phyloP scores from a whole-genome alignment of 345 rosid genomes.

The Hibiscus syriacus region DNA sequence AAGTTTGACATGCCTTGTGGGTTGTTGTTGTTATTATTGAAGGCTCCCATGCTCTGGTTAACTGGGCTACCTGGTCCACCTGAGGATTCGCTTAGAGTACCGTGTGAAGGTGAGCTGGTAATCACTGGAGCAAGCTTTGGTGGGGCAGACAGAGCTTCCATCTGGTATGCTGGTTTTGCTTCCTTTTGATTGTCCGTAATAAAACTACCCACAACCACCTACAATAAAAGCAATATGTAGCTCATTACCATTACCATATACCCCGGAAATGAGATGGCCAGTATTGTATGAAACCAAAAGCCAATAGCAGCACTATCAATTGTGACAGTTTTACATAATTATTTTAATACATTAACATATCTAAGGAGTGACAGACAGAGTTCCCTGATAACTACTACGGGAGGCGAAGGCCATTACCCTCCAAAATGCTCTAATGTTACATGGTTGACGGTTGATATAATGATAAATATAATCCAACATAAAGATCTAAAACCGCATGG shows the following conservation, averaged over 20 bases:
- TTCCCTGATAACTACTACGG: not conserved
- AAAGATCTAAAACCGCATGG: not conserved
- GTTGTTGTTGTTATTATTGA: slow-evolving; percentile 25
- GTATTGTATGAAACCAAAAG: not conserved
- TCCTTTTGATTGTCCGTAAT: slow-evolving; percentile 43
- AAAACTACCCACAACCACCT: slow-evolving; percentile 71
- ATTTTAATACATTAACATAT: not conserved
- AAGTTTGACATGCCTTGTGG: slow-evolving; percentile 34
- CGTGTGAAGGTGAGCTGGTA: slow-evolving; percentile 51
- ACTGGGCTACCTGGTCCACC: slow-evolving; percentile 52
- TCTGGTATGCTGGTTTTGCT: slow-evolving; percentile 28
- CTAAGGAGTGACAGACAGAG: not conserved
- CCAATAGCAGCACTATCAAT: not conserved
- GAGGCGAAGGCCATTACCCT: not conserved
- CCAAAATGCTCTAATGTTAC: not conserved
- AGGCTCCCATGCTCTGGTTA: slow-evolving; percentile 47
- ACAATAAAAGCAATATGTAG: not conserved
- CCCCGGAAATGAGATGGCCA: not conserved
- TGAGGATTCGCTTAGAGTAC: slow-evolving; percentile 52
- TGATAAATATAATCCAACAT: not conserved
- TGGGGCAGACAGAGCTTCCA: slow-evolving; percentile 17
- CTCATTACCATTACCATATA: not conserved
- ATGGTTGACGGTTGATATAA: not conserved
- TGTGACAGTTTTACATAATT: not conserved
- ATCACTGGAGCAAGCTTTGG: slow-evolving; percentile 18